These are phyloP conservation scores for Limnanthes douglasii DNA, from an alignment of 345 rosid species.

Conservation along the genomic window DNA sequence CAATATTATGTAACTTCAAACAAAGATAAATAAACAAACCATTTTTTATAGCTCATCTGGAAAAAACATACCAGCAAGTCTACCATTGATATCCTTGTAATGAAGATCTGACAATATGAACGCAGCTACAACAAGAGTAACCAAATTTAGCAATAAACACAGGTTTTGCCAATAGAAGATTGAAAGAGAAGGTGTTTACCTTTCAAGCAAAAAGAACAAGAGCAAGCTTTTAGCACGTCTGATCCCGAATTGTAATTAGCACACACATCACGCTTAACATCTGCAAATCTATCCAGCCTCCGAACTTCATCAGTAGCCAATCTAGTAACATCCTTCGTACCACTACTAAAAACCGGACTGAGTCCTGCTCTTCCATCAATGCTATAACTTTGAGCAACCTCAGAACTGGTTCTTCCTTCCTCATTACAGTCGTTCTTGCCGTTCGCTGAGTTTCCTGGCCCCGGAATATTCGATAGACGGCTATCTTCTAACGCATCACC, in stretches of 20 bases:
- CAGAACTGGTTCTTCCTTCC: constrained; percentile 7
- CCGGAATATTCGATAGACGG: constrained; percentile 16
- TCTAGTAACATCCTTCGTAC: constrained; percentile 18
- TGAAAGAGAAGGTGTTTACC: no score
- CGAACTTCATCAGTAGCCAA: no score
- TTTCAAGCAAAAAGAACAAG: constrained; percentile 60
- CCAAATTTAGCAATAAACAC: background rate
- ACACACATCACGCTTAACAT: constrained; percentile 14
- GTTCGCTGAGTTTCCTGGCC: no score
- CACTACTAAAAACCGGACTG: constrained; percentile 6
- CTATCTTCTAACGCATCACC: constrained; percentile 17
- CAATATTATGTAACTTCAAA: no score
- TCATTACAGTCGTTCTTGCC: constrained; percentile 8
- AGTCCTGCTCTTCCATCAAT: background rate
- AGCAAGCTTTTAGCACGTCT: constrained; percentile 36
- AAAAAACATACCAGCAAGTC: constrained; percentile 29
- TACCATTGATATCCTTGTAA: constrained; percentile 61
- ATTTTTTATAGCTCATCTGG: no score
- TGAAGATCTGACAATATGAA: constrained; percentile 69
- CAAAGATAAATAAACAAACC: no score
- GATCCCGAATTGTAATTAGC: constrained; percentile 13
- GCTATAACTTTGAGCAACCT: constrained; percentile 3
- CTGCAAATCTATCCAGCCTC: constrained; percentile 25
- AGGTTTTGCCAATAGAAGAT: background rate
- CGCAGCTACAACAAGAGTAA: constrained; percentile 48